These are phyloP conservation scores for Penicillium polonicum DNA, from an alignment of 2,329 filamentous ascomycete species.

Conservation along the genomic window DNA sequence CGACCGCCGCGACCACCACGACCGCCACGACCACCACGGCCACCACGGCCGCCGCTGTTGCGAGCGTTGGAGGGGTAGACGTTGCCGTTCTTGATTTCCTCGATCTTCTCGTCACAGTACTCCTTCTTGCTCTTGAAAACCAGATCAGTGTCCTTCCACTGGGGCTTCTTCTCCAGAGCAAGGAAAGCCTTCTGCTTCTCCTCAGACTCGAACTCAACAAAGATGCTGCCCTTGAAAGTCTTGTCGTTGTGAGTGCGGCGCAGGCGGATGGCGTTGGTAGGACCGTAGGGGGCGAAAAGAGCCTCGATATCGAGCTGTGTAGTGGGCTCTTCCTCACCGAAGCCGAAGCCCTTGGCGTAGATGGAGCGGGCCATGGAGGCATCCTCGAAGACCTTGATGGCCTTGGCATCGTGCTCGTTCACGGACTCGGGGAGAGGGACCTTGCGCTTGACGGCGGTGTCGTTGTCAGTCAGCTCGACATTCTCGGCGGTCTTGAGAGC, in stretches of 20 bases:
- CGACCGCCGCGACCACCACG: conserved; percentile 42
- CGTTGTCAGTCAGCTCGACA: conserved; percentile 71
- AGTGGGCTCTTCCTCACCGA: conserved; percentile 63
- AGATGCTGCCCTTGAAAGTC: conserved; percentile 93
- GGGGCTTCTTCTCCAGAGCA: conserved; percentile 73
- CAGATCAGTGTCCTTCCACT: conserved; percentile 78
- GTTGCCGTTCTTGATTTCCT: conserved; percentile 69
- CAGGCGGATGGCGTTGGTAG: conserved; percentile 79
- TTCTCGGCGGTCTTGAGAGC: conserved; percentile 76
- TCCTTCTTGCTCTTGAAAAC: conserved; percentile 83
- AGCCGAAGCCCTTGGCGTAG: conserved; percentile 92
- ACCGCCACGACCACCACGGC: conserved; percentile 44
- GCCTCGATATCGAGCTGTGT: conserved; percentile 93
- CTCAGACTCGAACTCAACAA: conserved; percentile 83
- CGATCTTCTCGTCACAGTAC: conserved; percentile 76
- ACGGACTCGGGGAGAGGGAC: conserved; percentile 59
- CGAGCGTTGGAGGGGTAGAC: conserved; percentile 52
- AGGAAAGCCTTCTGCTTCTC: conserved; percentile 80
- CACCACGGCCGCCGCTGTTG: conserved; percentile 45
- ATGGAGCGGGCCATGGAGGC: conserved; percentile 71
- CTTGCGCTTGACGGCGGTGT: conserved; percentile 75
- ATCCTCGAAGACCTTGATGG: conserved; percentile 59
- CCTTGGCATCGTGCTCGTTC: conserved; percentile 55
- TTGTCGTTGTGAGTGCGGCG: conserved; percentile 66
- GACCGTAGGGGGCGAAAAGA: conserved; percentile 80